Evolutionary conservation across 2,329 filamentous ascomycete species (phyloP).

Genomic region (Delphinella strobiligena): DNA sequence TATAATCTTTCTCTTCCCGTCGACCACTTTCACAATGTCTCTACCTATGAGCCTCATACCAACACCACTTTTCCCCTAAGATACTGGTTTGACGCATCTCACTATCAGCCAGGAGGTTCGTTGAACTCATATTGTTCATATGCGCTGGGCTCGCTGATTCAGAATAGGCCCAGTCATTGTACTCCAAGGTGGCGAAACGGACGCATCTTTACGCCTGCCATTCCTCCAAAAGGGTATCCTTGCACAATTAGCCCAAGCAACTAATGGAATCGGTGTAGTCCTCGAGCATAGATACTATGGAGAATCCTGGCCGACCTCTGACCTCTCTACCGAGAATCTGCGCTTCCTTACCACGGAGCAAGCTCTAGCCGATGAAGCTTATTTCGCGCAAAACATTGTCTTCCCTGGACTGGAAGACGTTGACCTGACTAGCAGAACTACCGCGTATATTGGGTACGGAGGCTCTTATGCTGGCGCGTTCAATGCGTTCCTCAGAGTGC

Average conservation of each 20-base stretch:
- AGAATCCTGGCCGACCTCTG: conserved; percentile 53
- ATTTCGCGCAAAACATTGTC: conserved; percentile 62
- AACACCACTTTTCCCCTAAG: conserved; percentile 56
- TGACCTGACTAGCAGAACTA: conserved; percentile 52
- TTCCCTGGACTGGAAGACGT: conserved; percentile 58
- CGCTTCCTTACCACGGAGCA: conserved; percentile 79
- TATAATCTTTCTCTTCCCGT: conserved; percentile 47
- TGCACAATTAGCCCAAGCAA: conserved; percentile 56
- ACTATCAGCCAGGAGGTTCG: conserved; percentile 59
- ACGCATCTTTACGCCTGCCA: conserved; percentile 48
- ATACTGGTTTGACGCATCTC: conserved; percentile 71
- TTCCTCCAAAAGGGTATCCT: conserved; percentile 71
- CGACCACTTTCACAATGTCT: conserved; percentile 76
- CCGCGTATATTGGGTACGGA: conserved; percentile 68
- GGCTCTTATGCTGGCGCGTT: conserved; percentile 76
- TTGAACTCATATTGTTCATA: neutral
- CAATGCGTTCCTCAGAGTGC: conserved; percentile 60
- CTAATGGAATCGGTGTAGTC: conserved; percentile 63
- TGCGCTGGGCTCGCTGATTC: neutral
- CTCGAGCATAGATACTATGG: conserved; percentile 86
- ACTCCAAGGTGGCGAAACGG: conserved; percentile 59
- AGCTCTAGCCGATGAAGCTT: conserved; percentile 67
- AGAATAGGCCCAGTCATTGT: conserved; percentile 54
- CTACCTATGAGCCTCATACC: conserved; percentile 64
- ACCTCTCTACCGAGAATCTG: conserved; percentile 57